Base-by-base conservation (phyloP, 106 monocot genomes). In the Dendrobium nobile region DNA sequence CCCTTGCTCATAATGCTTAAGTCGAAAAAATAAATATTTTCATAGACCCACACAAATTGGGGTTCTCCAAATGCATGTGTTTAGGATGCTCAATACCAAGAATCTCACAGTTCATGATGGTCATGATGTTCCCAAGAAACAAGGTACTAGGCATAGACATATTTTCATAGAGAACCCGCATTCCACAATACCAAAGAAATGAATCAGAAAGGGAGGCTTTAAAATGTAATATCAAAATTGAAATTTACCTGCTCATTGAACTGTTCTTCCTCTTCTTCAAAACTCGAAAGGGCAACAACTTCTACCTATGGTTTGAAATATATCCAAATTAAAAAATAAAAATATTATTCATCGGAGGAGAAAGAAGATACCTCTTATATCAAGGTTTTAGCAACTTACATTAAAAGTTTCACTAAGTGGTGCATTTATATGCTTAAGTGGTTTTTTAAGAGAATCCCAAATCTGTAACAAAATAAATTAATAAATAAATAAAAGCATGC, bases 381-480 rank as follows among this genome's bases (percentile, higher is more conserved):
- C 4, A 37, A 9, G 18, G 3, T 28, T 41, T 5, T 41, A 54
- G 55, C 72, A 54, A 54, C 91, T 82, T 93, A 99, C 98, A 87
- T 89, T 89, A 82, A 99, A 99, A 88, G 95, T 95, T 61, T 99
- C 98, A 85, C 95, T 93, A 3, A 99, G 83, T 75, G 92, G 87
- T 81, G 95, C 95, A 67, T 93, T 92, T 84, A 86, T 95, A 80
- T 99, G 95, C 78, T 79, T 88, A 43, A 92, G 77, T 67, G 95
- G 92, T 73, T 99, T 99, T 48, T 89, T 84, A 82, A 99, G 95
- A 82, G 85, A 59, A 81, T 99, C 95, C 98, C 95, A 99, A 77
- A 99, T 99, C 98, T 98, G 83, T 64, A 90, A 88, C 17, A 56
- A 84, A 0, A 31, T 31, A 31, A 31, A 31, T 31, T 31, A 31